Base-by-base conservation (phyloP, 2,329 filamentous ascomycete species). In the Ambrosiella beaveri region DNA sequence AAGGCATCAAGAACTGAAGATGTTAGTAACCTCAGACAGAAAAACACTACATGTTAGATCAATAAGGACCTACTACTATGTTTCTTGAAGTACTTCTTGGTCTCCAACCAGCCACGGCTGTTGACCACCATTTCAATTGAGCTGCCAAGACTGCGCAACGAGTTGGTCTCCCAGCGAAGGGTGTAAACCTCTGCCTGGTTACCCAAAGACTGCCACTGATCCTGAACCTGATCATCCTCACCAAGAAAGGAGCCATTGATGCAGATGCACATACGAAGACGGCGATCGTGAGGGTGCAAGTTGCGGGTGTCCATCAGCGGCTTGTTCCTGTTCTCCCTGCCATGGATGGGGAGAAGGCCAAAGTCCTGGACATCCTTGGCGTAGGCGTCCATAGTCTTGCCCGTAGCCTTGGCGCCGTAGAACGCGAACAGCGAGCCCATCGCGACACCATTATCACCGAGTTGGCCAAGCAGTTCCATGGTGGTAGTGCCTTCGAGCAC, bases 341-440 rank as follows among this genome's bases (percentile, higher is more conserved):
- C 77, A 56, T 81, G 79, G 13, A 95, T 74, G 0, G 88, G 86
- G 9, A 95, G 70, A 64, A 97, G 87, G 0, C 81, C 88, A 68
- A 96, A 95, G 66, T 97, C 90, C 64, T 88, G 82, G 13, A 97
- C 84, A 63, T 95, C 88, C 63, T 82, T 82, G 9, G 85, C 79
- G 67, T 94, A 95, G n/a, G 84, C 76, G 63, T 95, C 88, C 76
- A 96, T 86, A 75, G 90, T 88, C 67, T 89, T 84, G 56, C 83
- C 81, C 0, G 86, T 86, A 76, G 95, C 90, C 40, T 84, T 80
- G 1, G 84, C 82, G 49, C 86, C 86, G 66, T 94, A 95, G n/a
- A 93, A 87, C 7, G 93, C 93, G 65, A 97, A 96, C 44, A 97
- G 73, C 41, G 85, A 81, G 13, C 90, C 91, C 37, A 95, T 84